Conservation (phyloP, 2,329 filamentous ascomycete species). For the Lasiodiplodia citricola region DNA sequence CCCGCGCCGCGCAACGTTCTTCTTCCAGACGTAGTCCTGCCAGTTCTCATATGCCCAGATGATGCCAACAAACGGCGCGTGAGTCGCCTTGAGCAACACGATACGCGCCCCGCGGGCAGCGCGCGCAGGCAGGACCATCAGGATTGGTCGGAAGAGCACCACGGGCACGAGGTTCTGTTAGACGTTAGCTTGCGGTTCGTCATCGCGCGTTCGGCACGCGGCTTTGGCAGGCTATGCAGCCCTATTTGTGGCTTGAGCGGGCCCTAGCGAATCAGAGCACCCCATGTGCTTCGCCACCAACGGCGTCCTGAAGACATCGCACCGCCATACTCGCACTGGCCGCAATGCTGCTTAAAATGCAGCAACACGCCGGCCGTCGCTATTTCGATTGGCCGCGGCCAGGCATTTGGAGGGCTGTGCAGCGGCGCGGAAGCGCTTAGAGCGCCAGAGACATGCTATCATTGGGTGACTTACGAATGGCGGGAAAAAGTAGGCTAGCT, state of each 20-base stretch:
- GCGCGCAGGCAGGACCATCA: conserved; percentile 69
- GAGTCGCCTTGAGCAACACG: conserved; percentile 63
- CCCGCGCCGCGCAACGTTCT: conserved; percentile 13
- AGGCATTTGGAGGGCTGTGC: conserved; percentile 9
- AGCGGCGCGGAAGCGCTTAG: conserved; percentile 15
- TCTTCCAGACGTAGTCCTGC: conserved; percentile 33
- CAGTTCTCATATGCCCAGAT: conserved; percentile 71
- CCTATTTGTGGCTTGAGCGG: conserved; percentile 24
- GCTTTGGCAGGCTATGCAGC: conserved; percentile 25
- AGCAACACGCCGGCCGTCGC: background rate
- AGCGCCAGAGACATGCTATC: conserved; percentile 13
- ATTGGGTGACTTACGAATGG: conserved; percentile 48
- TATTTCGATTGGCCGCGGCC: background rate
- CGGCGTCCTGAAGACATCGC: background rate
- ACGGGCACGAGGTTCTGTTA: conserved; percentile 73
- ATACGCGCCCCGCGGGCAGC: conserved; percentile 67
- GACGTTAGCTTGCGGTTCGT: conserved; percentile 32
- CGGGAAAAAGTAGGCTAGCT: conserved; percentile 55
- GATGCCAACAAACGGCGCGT: conserved; percentile 70
- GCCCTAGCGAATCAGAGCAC: conserved; percentile 21
- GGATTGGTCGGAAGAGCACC: conserved; percentile 73
- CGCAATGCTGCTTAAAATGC: background rate
- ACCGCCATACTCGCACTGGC: conserved; percentile 21
- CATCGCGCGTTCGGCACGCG: conserved; percentile 11
- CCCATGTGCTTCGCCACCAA: conserved; percentile 28